Evolutionary conservation across 1,139 yeast genomes (phyloP).

Genomic region (Starmera stellimalicola): DNA sequence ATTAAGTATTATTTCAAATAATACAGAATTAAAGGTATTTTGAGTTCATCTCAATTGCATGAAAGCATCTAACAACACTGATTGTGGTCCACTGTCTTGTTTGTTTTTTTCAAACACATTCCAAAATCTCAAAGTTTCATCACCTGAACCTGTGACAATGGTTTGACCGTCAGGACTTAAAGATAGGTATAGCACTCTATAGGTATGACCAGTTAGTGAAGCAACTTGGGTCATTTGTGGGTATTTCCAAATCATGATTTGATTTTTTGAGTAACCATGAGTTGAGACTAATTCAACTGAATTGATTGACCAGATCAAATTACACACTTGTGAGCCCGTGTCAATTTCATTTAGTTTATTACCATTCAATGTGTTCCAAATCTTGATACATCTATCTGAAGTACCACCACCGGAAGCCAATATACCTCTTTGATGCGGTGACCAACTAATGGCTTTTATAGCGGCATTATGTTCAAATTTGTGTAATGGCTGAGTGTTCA

Average conservation of each 20-base stretch:
- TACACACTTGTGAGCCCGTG: constrained; percentile 95
- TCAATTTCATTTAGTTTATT: constrained; percentile 65
- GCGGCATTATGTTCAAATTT: constrained; percentile 91
- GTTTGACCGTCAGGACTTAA: constrained; percentile 97
- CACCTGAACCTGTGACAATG: constrained; percentile 98
- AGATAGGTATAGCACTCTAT: constrained; percentile 80
- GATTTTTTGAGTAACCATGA: constrained; percentile 89
- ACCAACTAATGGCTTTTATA: constrained; percentile 94
- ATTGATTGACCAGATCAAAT: constrained; percentile 85
- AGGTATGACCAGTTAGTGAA: constrained; percentile 88
- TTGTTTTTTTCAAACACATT: constrained; percentile 75
- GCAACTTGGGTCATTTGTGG: constrained; percentile 92
- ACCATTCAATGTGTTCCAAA: constrained; percentile 89
- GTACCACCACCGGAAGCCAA: constrained; percentile 97
- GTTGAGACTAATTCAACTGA: constrained; percentile 90
- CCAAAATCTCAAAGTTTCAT: constrained; percentile 93
- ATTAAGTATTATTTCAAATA: not conserved
- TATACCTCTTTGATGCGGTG: constrained; percentile 91
- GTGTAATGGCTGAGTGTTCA: constrained; percentile 59
- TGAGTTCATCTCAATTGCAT: constrained; percentile 54
- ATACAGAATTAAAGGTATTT: not conserved
- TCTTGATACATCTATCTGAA: constrained; percentile 80
- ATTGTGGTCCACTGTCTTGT: constrained; percentile 42
- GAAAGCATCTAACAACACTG: constrained; percentile 69
- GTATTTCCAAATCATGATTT: constrained; percentile 90